Evolutionary conservation across 1,139 yeast genomes (phyloP), one percentile per base, ranked within the genome.

Genomic region (Saccharomyces hybrid): DNA sequence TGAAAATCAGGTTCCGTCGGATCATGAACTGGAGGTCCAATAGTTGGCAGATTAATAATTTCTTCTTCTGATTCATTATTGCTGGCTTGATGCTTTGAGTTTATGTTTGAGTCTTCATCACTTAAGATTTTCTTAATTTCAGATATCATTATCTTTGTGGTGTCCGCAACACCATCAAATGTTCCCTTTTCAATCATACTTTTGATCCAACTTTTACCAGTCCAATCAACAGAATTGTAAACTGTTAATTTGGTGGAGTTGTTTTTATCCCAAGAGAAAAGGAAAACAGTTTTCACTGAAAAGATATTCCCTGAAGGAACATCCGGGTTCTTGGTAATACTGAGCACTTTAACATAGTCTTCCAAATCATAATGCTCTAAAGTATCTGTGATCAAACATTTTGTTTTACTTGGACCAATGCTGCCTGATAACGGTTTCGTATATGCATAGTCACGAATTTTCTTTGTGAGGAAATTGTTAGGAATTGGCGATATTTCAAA

Each of bases 351-450:
- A 38, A 86, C 79, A 56, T 72, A 76, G 41, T 77, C 72, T 8
- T 81, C 79, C 48, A 84, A 73, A 64, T 88, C 86, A 67, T 76
- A 81, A 50, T 79, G 76, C 51, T 84, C 81, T 34, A 88, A 67
- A 6, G 79, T 78, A 62, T 93, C 99, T 0, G 82, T 81, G 54
- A 88, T 83, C 26, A 79, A 68, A 72, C 98, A 93, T 58, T 78
- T 77, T 1, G 99, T 91, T 65, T 90, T 96, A 64, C 88, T 91
- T 8, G 99, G 99, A 0, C 98, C 99, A 57, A 95, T 85, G 1
- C 96, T 82, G 0, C 85, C 89, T 56, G 79, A 75, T 55, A 93
- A 74, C 1, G 97, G 98, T 70, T 91, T 91, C 44, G 76, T 77
- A 68, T 89, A 95, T 3, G 79, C 75, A 65, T 84, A 91, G 46